Percentiles rank a stretch among this genome's conserved stretches.
Conservation (phyloP, 306 rosid species). For the Prunus davidiana region DNA sequence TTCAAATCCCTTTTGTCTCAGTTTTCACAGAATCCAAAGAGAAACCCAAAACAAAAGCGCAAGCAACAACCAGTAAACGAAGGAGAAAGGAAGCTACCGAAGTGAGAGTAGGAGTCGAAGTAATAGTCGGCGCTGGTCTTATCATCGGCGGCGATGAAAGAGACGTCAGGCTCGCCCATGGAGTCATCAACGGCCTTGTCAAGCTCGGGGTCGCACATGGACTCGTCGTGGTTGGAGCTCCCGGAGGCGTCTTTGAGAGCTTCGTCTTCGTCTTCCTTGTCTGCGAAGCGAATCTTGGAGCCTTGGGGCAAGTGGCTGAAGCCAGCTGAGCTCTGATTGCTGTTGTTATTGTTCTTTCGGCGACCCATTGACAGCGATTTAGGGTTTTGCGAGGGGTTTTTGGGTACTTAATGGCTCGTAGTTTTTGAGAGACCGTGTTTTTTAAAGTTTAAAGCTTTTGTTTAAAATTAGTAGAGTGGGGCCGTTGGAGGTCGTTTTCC, state of each 20-base stretch:
- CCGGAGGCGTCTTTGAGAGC: conserved; percentile 49
- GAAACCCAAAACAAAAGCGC: neutral
- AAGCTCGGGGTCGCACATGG: conserved; percentile 60
- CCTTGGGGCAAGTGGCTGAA: conserved; percentile 18
- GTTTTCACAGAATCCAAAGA: neutral
- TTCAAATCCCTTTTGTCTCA: neutral
- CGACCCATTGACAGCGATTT: conserved; percentile 48
- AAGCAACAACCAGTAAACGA: neutral
- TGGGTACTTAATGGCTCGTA: neutral
- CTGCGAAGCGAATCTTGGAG: conserved; percentile 53
- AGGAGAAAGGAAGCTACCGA: conserved; percentile 43
- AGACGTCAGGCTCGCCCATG: conserved; percentile 23
- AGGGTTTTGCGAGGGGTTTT: conserved; percentile 11
- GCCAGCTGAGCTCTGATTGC: conserved; percentile 26
- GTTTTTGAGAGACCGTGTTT: neutral
- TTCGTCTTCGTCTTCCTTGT: conserved; percentile 34
- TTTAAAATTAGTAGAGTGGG: neutral
- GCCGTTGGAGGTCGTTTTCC: neutral
- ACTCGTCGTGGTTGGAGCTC: conserved; percentile 70
- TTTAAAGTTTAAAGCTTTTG: neutral
- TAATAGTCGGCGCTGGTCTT: conserved; percentile 97
- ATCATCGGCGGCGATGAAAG: conserved; percentile 45
- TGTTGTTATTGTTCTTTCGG: conserved; percentile 36
- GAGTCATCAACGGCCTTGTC: conserved; percentile 36
- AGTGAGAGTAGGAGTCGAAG: conserved; percentile 97